A percentile compares a stretch with the other conserved stretches of the same genome.
Evolutionary conservation across 2,329 filamentous ascomycete species (phyloP).

Genomic region (Aspergillus spinulosporus): DNA sequence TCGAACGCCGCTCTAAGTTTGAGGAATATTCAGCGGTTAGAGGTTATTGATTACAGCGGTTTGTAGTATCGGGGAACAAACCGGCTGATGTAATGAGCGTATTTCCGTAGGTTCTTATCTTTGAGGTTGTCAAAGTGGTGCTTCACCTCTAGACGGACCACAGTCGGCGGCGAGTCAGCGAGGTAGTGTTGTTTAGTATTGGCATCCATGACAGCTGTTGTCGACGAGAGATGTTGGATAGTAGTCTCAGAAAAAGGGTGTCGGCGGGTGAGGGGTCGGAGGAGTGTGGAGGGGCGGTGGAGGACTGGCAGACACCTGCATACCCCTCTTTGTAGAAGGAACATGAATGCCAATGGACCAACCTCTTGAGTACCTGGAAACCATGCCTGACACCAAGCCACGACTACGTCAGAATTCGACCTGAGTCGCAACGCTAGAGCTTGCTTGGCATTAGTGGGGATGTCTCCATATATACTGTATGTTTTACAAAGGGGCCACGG

Average conservation of each 20-base stretch:
- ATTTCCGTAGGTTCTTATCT: slow-evolving; percentile 70
- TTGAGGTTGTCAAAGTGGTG: slow-evolving; percentile 76
- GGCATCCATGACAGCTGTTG: slow-evolving; percentile 38
- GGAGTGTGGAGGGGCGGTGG: slow-evolving; percentile 19
- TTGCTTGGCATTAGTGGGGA: slow-evolving; percentile 23
- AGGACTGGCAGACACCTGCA: slow-evolving; percentile 24
- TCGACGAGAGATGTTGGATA: slow-evolving; percentile 16
- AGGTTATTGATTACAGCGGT: slow-evolving; percentile 3
- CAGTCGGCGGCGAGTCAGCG: slow-evolving; percentile 83
- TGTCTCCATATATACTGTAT: background rate
- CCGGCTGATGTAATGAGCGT: slow-evolving; percentile 87
- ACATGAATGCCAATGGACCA: slow-evolving; percentile 14
- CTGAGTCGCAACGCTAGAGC: background rate
- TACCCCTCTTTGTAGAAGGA: slow-evolving; percentile 22
- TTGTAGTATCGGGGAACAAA: slow-evolving; percentile 37
- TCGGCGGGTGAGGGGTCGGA: slow-evolving; percentile 23
- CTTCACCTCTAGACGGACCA: slow-evolving; percentile 86
- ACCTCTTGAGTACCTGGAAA: slow-evolving; percentile 12
- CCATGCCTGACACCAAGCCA: background rate
- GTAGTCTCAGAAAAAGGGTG: slow-evolving; percentile 20
- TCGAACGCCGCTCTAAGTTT: slow-evolving; percentile 68
- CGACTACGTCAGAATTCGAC: slow-evolving; percentile 13
- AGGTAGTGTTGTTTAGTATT: slow-evolving; percentile 67
- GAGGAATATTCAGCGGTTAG: slow-evolving; percentile 3
- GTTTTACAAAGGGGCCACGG: too few species aligned